Evolutionary conservation across 2,329 filamentous ascomycete species (phyloP), one percentile per base, ranked within the genome.

Genomic region (Aspergillus candidus): DNA sequence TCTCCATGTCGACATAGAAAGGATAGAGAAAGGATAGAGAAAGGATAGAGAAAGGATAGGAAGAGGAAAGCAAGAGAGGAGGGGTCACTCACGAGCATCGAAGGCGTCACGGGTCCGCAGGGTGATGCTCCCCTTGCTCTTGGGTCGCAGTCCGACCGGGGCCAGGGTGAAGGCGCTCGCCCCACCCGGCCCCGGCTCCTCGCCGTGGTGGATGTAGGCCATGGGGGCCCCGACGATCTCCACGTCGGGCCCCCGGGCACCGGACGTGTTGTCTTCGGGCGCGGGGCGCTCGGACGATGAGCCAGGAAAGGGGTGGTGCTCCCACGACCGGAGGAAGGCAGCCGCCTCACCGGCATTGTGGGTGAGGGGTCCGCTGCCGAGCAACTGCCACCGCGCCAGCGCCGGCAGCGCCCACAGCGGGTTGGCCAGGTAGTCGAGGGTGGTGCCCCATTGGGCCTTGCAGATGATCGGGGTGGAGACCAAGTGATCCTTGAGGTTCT

Each of bases 401-500:
- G 50, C 48, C 2, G 50, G 52, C 0, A 55, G 8, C 6, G 48
- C 46, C 18, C 43, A 47, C 11, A 51, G 11, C n/a, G 47, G 14
- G 18, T 35, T 53, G 4, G 10, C 36, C 0, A 54, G 42, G 32
- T 54, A 54, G 34, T 54, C 52, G 2, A 54, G 48, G 3, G 48
- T 53, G 6, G 34, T 14, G 7, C 45, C 48, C n/a, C 40, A 32
- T 29, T 51, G 49, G 3, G 44, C 50, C 40, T 54, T 54, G 46
- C 46, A 45, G 11, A 51, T 43, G 5, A 54, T 37, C 1, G 52
- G 44, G 2, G 44, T 49, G 4, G 52, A 41, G n/a, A 42, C 47
- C 6, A 53, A 32, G n/a, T 55, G 47, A 12, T 55, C 51, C 35
- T 53, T 51, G 7, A 53, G 18, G 11, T 57, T 53, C 3, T 47